Percentiles rank a stretch among this genome's conserved stretches.
phyloP scores from a whole-genome alignment of 192 early-diverging fungal species.

The Backusella liffmaniae region DNA sequence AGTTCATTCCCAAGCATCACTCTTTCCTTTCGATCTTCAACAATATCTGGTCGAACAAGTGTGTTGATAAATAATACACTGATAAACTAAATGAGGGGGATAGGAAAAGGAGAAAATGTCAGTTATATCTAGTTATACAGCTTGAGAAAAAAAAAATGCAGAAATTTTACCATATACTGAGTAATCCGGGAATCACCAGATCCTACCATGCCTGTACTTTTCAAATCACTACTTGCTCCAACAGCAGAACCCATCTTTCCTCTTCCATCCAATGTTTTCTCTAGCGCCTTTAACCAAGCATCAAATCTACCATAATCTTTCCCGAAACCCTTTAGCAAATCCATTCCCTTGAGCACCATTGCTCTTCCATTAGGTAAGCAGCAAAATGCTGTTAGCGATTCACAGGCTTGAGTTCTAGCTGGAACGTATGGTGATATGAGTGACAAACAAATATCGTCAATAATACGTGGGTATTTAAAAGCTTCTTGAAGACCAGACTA shows the following conservation, averaged over 20 bases:
- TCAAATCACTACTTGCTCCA: slow-evolving; percentile 68
- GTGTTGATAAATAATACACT: slow-evolving; percentile 77
- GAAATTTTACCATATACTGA: slow-evolving; percentile 61
- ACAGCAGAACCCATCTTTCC: slow-evolving; percentile 76
- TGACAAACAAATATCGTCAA: slow-evolving; percentile 66
- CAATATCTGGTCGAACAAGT: slow-evolving; percentile 56
- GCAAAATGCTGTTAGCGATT: slow-evolving; percentile 72
- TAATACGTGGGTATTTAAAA: slow-evolving; percentile 61
- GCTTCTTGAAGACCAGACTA: slow-evolving; percentile 75
- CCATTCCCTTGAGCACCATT: slow-evolving; percentile 70
- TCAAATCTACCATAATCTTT: slow-evolving; percentile 35
- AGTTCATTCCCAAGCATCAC: slow-evolving; percentile 68
- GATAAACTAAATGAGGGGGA: slow-evolving; percentile 45
- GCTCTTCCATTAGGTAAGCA: slow-evolving; percentile 72
- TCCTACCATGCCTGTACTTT: slow-evolving; percentile 48
- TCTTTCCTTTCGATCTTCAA: slow-evolving; percentile 66
- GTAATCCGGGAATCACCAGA: slow-evolving; percentile 52
- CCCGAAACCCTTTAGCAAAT: slow-evolving; percentile 62
- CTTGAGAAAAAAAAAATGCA: background rate
- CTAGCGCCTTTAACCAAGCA: slow-evolving; percentile 69
- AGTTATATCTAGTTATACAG: background rate
- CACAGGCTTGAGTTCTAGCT: slow-evolving; percentile 65
- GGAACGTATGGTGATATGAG: slow-evolving; percentile 72
- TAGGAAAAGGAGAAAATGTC: background rate
- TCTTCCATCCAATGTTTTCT: slow-evolving; percentile 67